These are phyloP conservation scores for Biancaea sappan DNA, from an alignment of 306 rosid species.

Conservation along the genomic window DNA sequence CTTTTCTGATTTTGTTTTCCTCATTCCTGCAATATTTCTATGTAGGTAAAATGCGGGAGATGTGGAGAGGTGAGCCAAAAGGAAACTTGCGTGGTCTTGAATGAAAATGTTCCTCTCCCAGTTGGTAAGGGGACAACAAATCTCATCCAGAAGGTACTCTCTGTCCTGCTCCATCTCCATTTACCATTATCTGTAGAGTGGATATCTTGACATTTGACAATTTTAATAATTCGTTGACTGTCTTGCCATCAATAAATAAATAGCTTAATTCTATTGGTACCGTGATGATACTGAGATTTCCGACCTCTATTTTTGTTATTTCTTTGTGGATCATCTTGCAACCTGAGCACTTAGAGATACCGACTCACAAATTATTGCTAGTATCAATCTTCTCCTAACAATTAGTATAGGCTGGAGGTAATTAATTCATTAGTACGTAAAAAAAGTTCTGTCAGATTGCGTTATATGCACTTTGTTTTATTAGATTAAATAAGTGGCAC, in stretches of 20 bases:
- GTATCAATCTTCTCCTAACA: neutral
- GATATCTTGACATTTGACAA: neutral
- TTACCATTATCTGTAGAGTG: neutral
- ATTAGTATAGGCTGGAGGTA: neutral
- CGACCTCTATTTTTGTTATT: neutral
- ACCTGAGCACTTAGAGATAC: constrained; percentile 7
- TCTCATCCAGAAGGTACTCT: constrained; percentile 80
- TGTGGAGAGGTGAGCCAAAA: constrained; percentile 85
- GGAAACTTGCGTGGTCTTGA: constrained; percentile 72
- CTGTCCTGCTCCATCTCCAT: neutral
- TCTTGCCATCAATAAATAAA: neutral
- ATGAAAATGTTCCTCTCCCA: constrained; percentile 77
- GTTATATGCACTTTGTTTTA: neutral
- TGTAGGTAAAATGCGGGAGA: constrained; percentile 76
- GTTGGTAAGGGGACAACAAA: constrained; percentile 72
- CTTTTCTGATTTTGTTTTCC: neutral
- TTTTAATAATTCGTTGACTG: neutral
- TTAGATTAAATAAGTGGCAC: neutral
- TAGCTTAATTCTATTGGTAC: neutral
- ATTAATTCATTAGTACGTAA: neutral
- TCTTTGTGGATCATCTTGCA: neutral
- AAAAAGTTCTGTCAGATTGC: neutral
- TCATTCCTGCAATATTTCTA: neutral
- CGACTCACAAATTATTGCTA: neutral
- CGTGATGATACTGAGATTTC: neutral